phyloP scores from a whole-genome alignment of 208 protist species.

The Naegleria gruberi region DNA sequence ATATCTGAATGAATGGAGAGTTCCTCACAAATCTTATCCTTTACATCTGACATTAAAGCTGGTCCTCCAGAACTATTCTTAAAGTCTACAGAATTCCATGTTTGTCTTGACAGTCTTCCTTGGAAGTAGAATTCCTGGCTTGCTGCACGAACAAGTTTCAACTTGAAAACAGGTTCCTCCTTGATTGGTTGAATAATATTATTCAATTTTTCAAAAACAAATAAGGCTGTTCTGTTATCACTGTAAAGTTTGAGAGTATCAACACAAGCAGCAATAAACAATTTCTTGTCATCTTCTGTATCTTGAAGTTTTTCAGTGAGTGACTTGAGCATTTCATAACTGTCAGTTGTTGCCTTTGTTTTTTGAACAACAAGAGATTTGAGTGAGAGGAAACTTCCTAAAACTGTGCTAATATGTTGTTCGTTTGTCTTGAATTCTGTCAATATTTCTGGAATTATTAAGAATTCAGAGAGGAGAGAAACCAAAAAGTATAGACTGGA shows the following conservation, averaged over 20 bases:
- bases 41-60: slow-evolving; percentile 60
- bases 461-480: background rate
- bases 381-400: background rate
- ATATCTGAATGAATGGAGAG: slow-evolving; percentile 63
- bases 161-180: background rate
- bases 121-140: background rate
- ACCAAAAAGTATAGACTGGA: background rate
- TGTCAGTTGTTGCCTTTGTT: background rate
- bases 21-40: slow-evolving; percentile 66
- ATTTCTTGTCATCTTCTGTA: background rate
- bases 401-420: background rate
- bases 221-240: slow-evolving; percentile 9
- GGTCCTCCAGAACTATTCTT: slow-evolving; percentile 13
- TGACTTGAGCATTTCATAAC: background rate
- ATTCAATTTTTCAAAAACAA: background rate
- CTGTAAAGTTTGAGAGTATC: background rate
- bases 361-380: background rate
- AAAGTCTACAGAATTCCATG: background rate
- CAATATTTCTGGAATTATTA: background rate
- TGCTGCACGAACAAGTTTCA: background rate
- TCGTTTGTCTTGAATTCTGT: background rate
- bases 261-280: background rate
- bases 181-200: background rate
- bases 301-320: background rate
- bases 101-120: background rate